Evolutionary conservation across 1,284 basidiomycete genomes (phyloP).

Genomic region (Trametes pubescens): DNA sequence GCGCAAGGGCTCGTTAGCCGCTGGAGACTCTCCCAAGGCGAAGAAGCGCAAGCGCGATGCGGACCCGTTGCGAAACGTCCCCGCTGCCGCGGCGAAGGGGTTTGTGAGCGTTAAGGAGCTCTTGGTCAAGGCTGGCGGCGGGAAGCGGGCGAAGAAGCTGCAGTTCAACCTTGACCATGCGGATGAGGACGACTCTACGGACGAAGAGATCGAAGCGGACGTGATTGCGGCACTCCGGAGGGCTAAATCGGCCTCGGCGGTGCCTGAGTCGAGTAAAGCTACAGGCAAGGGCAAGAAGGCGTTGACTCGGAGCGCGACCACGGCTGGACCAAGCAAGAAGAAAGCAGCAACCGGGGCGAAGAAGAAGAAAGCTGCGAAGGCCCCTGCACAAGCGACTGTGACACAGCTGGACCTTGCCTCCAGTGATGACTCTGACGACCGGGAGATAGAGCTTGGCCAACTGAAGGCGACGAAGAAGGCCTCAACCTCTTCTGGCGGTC

Average conservation of each 20-base stretch:
- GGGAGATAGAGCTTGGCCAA: constrained; percentile 57
- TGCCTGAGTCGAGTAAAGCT: constrained; percentile 34
- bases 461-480: constrained; percentile 15
- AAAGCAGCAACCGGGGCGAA: constrained; percentile 42
- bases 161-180: constrained; percentile 58
- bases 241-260: constrained; percentile 54
- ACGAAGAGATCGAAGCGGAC: constrained; percentile 65
- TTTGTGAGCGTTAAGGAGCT: constrained; percentile 73
- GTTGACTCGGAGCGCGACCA: constrained; percentile 34
- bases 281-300: constrained; percentile 40
- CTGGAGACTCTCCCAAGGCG: constrained; percentile 35
- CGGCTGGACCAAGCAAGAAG: constrained; percentile 41
- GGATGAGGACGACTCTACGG: constrained; percentile 68
- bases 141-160: constrained; percentile 44
- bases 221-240: constrained; percentile 52
- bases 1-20: constrained; percentile 44
- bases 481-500: not conserved
- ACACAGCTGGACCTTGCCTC: constrained; percentile 36
- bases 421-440: constrained; percentile 62
- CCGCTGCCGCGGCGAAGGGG: constrained; percentile 64
- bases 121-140: constrained; percentile 55
- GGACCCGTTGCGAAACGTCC: constrained; percentile 71
- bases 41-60: constrained; percentile 78
- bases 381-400: constrained; percentile 40
- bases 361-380: constrained; percentile 40